Evolutionary conservation across 1,284 basidiomycete species (phyloP).

Genomic region (Ganoderma leucocontextum): DNA sequence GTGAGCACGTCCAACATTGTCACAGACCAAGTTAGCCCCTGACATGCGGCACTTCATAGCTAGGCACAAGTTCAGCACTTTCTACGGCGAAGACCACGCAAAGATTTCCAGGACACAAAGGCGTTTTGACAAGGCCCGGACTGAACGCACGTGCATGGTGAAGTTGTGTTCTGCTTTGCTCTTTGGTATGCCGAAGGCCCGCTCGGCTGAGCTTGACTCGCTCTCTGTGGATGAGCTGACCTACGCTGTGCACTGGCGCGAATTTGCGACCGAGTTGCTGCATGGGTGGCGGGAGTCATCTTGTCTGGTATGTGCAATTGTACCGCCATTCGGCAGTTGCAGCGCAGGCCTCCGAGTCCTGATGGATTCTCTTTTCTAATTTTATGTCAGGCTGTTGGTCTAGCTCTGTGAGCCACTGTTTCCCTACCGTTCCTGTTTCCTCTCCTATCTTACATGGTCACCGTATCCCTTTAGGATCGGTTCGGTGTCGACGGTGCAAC

Average conservation of each 20-base stretch:
- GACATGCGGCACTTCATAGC: conserved; percentile 18
- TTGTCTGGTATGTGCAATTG: conserved; percentile 21
- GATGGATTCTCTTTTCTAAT: background rate
- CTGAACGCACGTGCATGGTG: conserved; percentile 10
- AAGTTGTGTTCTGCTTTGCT: conserved; percentile 27
- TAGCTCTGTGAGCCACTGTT: conserved; percentile 19
- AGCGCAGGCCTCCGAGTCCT: background rate
- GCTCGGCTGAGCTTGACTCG: conserved; percentile 29
- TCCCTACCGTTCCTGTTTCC: no score
- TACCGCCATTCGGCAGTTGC: background rate
- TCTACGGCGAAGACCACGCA: conserved; percentile 40
- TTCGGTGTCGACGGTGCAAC: background rate
- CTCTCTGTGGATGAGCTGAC: conserved; percentile 37
- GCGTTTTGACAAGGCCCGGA: conserved; percentile 21
- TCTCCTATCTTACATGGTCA: background rate
- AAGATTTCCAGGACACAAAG: conserved; percentile 36
- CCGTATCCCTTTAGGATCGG: conserved; percentile 9
- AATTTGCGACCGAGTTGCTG: conserved; percentile 26
- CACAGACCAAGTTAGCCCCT: background rate
- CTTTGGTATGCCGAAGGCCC: conserved; percentile 30
- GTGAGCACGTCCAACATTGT: conserved; percentile 19
- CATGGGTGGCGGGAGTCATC: conserved; percentile 33
- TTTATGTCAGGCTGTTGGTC: conserved; percentile 16
- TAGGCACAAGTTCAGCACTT: conserved; percentile 36
- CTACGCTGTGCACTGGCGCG: conserved; percentile 39